phyloP scores from a whole-genome alignment of 2,329 filamentous ascomycete species.

The Fonsecaea pugnacius region DNA sequence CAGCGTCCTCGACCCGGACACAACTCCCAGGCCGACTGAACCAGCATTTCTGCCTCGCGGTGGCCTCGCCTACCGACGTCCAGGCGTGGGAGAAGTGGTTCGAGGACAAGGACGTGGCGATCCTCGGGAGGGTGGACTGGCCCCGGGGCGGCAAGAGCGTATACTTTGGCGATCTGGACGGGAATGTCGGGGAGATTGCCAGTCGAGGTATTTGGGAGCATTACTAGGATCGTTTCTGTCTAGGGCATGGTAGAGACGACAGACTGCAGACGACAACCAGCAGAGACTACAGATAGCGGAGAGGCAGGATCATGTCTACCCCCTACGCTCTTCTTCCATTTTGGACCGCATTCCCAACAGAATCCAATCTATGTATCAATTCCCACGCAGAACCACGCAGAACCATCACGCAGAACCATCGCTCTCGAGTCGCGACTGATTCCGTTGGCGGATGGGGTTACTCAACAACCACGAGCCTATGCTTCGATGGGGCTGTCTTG shows the following conservation, averaged over 20 bases:
- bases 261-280: no score
- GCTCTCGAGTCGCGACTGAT: no score
- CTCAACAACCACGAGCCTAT: no score
- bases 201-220: slow-evolving; percentile 42
- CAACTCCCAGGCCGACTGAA: slow-evolving; percentile 25
- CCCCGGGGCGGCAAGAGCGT: slow-evolving; percentile 40
- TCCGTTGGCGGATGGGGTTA: no score
- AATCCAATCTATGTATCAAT: no score
- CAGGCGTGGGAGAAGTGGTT: slow-evolving; percentile 38
- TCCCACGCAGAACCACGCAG: no score
- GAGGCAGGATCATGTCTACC: no score
- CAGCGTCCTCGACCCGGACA: not conserved
- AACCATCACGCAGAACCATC: no score
- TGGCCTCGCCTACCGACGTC: slow-evolving; percentile 37
- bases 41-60: slow-evolving; percentile 41
- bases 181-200: slow-evolving; percentile 42
- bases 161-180: slow-evolving; percentile 42
- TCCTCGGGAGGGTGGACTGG: slow-evolving; percentile 39
- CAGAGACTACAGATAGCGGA: no score
- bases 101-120: slow-evolving; percentile 35
- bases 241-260: not conserved
- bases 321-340: no score
- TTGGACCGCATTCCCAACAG: no score
- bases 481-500: no score
- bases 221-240: slow-evolving; percentile 25